phyloP scores from a whole-genome alignment of 2,329 filamentous ascomycete genomes.

The Exserohilum rostratum region DNA sequence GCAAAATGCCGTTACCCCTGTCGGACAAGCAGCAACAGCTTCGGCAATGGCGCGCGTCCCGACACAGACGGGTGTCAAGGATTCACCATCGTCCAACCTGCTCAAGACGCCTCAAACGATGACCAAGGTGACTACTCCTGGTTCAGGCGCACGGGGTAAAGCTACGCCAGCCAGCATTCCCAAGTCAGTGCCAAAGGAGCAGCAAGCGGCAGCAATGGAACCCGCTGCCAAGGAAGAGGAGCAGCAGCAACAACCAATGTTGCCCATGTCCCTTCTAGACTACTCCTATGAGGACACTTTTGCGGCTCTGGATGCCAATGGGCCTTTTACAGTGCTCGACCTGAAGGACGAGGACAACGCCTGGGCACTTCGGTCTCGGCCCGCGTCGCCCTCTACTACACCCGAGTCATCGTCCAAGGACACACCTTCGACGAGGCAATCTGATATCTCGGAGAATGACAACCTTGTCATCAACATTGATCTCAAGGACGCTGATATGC shows the following conservation, averaged over 20 bases:
- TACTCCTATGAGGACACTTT: constrained; percentile 44
- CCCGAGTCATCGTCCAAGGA: constrained; percentile 48
- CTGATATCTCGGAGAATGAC: constrained; percentile 53
- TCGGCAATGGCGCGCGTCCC: constrained; percentile 48
- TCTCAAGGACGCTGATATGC: constrained; percentile 43
- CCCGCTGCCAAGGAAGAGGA: constrained; percentile 30
- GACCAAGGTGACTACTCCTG: constrained; percentile 43
- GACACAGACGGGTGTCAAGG: constrained; percentile 47
- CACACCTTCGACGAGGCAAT: constrained; percentile 46
- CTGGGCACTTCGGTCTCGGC: constrained; percentile 42
- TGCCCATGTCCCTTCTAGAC: constrained; percentile 38
- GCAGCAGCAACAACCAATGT: constrained; percentile 26
- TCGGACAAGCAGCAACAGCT: constrained; percentile 34
- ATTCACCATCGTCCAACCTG: constrained; percentile 45
- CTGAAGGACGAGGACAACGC: constrained; percentile 45
- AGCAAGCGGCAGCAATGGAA: constrained; percentile 21
- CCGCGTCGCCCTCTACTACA: constrained; percentile 40
- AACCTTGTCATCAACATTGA: constrained; percentile 49
- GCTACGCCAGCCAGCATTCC: constrained; percentile 40
- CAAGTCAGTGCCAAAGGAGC: constrained; percentile 36
- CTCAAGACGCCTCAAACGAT: constrained; percentile 47
- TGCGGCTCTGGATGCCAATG: constrained; percentile 39
- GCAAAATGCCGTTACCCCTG: constrained; percentile 46
- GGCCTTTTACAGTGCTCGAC: constrained; percentile 41
- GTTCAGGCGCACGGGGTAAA: constrained; percentile 38